Conservation (phyloP, 2,329 filamentous ascomycete genomes). For the Colletotrichum limetticola region DNA sequence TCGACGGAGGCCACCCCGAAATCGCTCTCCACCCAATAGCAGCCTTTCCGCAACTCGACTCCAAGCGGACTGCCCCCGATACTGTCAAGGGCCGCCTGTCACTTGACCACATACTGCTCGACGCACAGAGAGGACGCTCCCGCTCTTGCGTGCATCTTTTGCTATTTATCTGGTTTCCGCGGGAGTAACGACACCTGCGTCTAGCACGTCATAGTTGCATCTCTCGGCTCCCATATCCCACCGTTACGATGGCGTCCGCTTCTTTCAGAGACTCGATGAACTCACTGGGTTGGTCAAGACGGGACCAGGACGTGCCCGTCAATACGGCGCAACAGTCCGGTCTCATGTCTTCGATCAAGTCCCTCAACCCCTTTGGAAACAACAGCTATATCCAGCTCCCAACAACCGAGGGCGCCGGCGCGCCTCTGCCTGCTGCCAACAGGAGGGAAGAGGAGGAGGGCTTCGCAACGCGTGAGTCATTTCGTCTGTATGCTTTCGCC, state of each 20-base stretch:
- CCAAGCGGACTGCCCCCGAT: background rate
- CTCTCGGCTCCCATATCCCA: background rate
- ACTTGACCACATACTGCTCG: constrained; percentile 17
- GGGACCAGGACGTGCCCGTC: constrained; percentile 80
- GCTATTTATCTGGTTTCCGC: background rate
- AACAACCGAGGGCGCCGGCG: constrained; percentile 83
- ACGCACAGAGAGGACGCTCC: background rate
- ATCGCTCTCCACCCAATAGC: constrained; percentile 15
- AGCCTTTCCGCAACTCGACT: background rate
- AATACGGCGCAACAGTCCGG: constrained; percentile 78
- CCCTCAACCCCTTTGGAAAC: constrained; percentile 87
- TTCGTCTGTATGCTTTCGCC: constrained; percentile 35
- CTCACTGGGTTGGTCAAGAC: constrained; percentile 92
- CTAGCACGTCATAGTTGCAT: constrained; percentile 10
- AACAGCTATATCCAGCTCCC: constrained; percentile 92
- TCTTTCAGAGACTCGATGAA: constrained; percentile 96
- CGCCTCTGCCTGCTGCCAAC: constrained; percentile 84
- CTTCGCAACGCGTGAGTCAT: constrained; percentile 90
- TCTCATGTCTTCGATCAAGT: constrained; percentile 83
- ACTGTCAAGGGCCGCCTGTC: constrained; percentile 2
- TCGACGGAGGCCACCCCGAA: constrained; percentile 18
- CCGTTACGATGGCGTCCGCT: constrained; percentile 77
- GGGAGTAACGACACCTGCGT: background rate
- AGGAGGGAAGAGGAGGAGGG: constrained; percentile 94
- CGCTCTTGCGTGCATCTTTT: background rate